Percentiles rank a stretch among this genome's conserved stretches.
These are phyloP conservation scores for Erysiphe pulchra DNA, from an alignment of 2,329 filamentous ascomycete genomes.

Conservation along the genomic window DNA sequence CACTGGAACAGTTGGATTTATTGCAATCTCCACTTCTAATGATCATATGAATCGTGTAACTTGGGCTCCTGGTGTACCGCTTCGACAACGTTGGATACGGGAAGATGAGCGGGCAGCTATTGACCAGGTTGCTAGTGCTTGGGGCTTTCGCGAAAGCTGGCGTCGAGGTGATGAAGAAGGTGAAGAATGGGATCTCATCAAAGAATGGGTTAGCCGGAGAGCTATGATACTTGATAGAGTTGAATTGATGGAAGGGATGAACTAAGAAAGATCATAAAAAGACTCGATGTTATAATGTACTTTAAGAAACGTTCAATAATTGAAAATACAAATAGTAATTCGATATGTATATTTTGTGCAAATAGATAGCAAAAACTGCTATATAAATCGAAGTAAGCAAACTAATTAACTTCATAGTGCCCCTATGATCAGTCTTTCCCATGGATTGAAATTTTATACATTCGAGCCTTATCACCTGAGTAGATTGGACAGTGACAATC, in stretches of 20 bases:
- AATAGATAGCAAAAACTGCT: too few species aligned
- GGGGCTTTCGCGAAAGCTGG: slow-evolving; percentile 68
- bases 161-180: slow-evolving; percentile 77
- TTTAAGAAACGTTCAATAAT: too few species aligned
- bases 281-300: too few species aligned
- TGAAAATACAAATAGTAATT: too few species aligned
- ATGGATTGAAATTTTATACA: too few species aligned
- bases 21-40: slow-evolving; percentile 68
- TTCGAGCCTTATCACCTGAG: too few species aligned
- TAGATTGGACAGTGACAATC: too few species aligned
- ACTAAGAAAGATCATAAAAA: slow-evolving; percentile 17
- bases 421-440: too few species aligned
- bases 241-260: slow-evolving; percentile 83
- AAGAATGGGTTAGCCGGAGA: slow-evolving; percentile 57
- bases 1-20: slow-evolving; percentile 55
- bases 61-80: slow-evolving; percentile 60
- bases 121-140: slow-evolving; percentile 65
- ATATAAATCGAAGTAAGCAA: too few species aligned
- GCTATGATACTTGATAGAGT: slow-evolving; percentile 80
- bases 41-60: slow-evolving; percentile 89
- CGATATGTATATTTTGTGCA: too few species aligned
- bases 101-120: slow-evolving; percentile 77
- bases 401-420: too few species aligned
- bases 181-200: slow-evolving; percentile 63
- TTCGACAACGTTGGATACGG: slow-evolving; percentile 60